Evolutionary conservation across 257 asterid genomes (phyloP), one percentile per base, ranked within the genome.

Genomic region (Cinchona pubescens): DNA sequence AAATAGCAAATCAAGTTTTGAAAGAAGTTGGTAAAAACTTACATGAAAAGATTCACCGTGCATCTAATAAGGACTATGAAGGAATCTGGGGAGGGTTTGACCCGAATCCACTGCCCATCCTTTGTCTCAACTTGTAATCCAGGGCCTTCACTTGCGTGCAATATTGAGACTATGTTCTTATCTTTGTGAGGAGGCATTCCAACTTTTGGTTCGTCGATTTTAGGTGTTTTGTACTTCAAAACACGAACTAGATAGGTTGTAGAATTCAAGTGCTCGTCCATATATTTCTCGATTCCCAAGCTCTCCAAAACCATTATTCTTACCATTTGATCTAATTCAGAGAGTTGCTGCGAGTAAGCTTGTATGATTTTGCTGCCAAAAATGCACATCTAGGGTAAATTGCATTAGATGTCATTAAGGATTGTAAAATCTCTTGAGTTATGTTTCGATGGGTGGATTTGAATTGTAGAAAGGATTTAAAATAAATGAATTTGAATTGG

Each of bases 261-360:
- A 18, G 74, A 73, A 2, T 67, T 55, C 25, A 75, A 40, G 67
- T 65, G 59, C 46, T 35, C 16, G 19, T 55, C 74, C 34, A 30
- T 16, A 34, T 67, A 75, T 15, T 27, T 40, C 37, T 67, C 29
- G 37, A 75, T 42, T 0, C 74, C 74, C 14, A 63, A 23, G 37
- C 38, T 67, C 34, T 75, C 79, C 62, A 55, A 75, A 43, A 75
- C 74, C 74, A 66, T 75, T 48, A 27, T 66, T 34, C 62, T 75
- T 34, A 75, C 60, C 67, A 75, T 51, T 32, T 67, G 66, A 27
- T 75, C 74, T 9, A 75, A 66, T 34, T 75, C 46, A 58, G 61
- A 30, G 1, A 67, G 49, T 21, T 60, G 43, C 34, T 73, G 25
- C 23, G 69, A 8, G 59, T 53, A 53, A 19, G 5, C 7, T 6